Base-by-base conservation (phyloP, 2,329 filamentous ascomycete species). In the Claviceps arundinis region DNA sequence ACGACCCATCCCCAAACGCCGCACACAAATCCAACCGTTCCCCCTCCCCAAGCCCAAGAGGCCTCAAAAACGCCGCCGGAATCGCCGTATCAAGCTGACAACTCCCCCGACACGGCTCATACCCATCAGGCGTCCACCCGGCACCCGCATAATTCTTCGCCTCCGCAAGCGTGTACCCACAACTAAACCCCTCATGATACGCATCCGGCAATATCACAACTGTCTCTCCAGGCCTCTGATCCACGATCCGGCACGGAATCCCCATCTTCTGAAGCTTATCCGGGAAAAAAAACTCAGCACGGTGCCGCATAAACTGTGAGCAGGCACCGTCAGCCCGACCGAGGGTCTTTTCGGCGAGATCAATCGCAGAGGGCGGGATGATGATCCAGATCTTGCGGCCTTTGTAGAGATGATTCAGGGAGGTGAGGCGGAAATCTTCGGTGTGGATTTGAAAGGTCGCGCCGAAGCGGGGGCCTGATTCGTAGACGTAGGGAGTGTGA, bases 351-450 rank as follows among this genome's bases (percentile, higher is more conserved):
- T 70, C 67, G 7, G 66, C 65, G 30, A 63, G 37, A 42, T 66
- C 61, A 34, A 70, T 64, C 16, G 64, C 64, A 1, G 65, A 67
- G 17, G 65, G 63, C 4, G 67, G 67, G 0, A 69, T 59, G 24
- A 69, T 65, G 13, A 70, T 62, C 67, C 67, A 70, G 16, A 70
- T 70, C 56, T 70, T 70, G 53, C 67, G 65, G 3, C 67, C 67
- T 48, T 63, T 64, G 59, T 70, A 70, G 3, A 70, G 57, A 38
- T 70, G 67, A 44, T 70, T 70, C 2, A 70, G 58, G 0, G 67
- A 70, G 5, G 66, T 62, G 9, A 70, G 60, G 8, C 67, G 64
- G 37, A 67, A 70, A 47, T 70, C 67, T 51, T 70, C 67, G n/a
- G 67, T 67, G 37, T 70, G 67, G 17, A 70, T 64, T 53, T 70